Base-by-base conservation (phyloP, 331 rosid species). In the Quercus tomentella region DNA sequence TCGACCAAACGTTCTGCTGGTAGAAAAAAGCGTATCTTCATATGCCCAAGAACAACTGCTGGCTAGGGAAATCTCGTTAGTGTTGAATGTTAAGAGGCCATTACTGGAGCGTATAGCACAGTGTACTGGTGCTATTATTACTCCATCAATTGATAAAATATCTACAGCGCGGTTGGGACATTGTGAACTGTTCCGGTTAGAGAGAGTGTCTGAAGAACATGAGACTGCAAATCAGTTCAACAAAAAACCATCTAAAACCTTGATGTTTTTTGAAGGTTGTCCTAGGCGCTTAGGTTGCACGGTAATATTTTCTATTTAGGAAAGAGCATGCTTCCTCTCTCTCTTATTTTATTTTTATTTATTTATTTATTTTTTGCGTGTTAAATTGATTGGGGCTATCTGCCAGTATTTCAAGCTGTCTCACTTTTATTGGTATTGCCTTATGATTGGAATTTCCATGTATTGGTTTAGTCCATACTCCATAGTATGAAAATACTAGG, bases 211-310 rank as follows among this genome's bases (percentile, higher is more conserved):
- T 60, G 99, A 96, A 87, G 91, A 91, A 81, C 90, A 81, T 8
- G 97, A 85, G 89, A 80, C 77, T 69, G 56, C 81, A 57, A 92
- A 85, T 82, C 92, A 90, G 84, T 85, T 86, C 17, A 91, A 86
- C 89, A 90, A 67, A 85, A 96, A 89, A 83, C 90, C 93, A 63
- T 76, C 89, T 22, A 96, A 96, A 86, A 93, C 99, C 49, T 84
- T 96, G 76, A 96, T 96, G 99, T 96, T 90, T 83, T 96, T 96
- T 61, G 97, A 93, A 88, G 97, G 99, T 69, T 96, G 99, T 82
- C 95, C 99, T n/a, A 88, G 97, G 85, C 98, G 98, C 63, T 88
- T 93, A 87, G 91, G 92, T 69, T 96, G 98, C 97, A 93, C 99
- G 88, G 99, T 96, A 96, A 83, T 76, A 71, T 23, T 78, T 76